Evolutionary conservation across 2,329 filamentous ascomycete species (phyloP), one percentile per base, ranked within the genome.

Genomic region (Aureobasidium pullulans): DNA sequence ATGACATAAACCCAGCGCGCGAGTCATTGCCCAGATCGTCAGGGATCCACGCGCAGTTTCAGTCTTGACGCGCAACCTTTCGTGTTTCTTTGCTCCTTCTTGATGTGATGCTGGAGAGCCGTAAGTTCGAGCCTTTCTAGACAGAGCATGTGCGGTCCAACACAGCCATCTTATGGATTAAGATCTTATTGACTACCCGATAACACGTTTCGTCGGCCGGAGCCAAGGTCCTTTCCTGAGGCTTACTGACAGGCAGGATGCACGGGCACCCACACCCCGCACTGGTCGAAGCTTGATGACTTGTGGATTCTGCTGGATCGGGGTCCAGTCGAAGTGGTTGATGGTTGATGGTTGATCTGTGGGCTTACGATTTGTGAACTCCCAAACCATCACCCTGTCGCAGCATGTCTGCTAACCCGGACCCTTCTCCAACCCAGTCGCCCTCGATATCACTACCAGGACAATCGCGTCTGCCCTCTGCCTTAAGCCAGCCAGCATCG

Each of bases 1-100:
- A 42, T 53, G 37, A 42, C 36, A 42, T 53, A 42, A 16, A 31
- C 15, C 19, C 31, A 7, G 2, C 23, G 37, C 50, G 32, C 50
- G 50, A 54, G 50, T 54, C 50, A 54, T 54, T 23, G 37, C 19
- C 29, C n/a, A 49, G 48, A 39, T 52, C 48, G 34, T 9, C 11
- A 39, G 48, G 19, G 49, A 37, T 40, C 34, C 49, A 52, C 49
- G 49, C 34, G 19, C 37, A 31, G 49, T 52, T 40, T 42, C 28
- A 43, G 37, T 43, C 50, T 43, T 37, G 4, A 28, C 48, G 36
- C 34, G 36, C 36, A 53, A 32, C 28, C n/a, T 28, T 10, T 28
- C 39, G 6, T 42, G 11, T 23, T 2, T 23, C 23, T 23, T 23
- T 3, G 23, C 3, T 3, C 23, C 23, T 23, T 23, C 23, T 23